Percentiles rank a stretch among this genome's conserved stretches.
Conservation (phyloP, 2,329 filamentous ascomycete genomes). For the Hypoxylon rubiginosum region DNA sequence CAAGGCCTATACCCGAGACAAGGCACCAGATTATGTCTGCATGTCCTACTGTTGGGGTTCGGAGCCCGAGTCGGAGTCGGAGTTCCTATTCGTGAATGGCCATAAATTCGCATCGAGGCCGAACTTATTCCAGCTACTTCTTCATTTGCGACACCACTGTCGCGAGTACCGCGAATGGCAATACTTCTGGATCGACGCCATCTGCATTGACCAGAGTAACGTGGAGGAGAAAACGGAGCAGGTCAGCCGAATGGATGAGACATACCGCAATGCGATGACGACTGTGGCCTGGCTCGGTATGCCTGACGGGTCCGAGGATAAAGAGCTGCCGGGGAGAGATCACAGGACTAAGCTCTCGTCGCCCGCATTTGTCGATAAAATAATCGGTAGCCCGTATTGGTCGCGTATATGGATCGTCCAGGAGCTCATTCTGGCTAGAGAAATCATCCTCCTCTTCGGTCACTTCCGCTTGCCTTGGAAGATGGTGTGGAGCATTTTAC, state of each 20-base stretch:
- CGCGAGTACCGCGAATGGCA: conserved; percentile 12
- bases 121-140: conserved; percentile 12
- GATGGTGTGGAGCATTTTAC: background rate
- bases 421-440: conserved; percentile 19
- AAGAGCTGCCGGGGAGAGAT: conserved; percentile 6
- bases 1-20: background rate
- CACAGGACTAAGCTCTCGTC: conserved; percentile 12
- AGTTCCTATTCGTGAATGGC: conserved; percentile 14
- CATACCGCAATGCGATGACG: conserved; percentile 15
- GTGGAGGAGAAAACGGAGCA: conserved; percentile 14
- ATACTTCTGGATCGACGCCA: conserved; percentile 21
- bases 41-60: conserved; percentile 24
- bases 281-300: conserved; percentile 18
- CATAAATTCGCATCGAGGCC: conserved; percentile 1
- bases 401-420: conserved; percentile 26
- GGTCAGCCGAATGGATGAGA: conserved; percentile 16
- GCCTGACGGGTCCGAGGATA: conserved; percentile 4
- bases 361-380: conserved; percentile 16
- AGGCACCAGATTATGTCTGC: conserved; percentile 15
- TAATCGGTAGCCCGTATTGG: conserved; percentile 21
- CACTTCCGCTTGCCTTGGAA: conserved; percentile 11
- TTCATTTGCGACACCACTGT: conserved; percentile 4
- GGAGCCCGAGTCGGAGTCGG: conserved; percentile 12
- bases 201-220: conserved; percentile 10
- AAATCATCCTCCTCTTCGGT: conserved; percentile 15